A percentile compares a stretch with the other conserved stretches of the same genome.
Evolutionary conservation across 2,329 filamentous ascomycete species (phyloP).

Genomic region (Fusarium newnesense): DNA sequence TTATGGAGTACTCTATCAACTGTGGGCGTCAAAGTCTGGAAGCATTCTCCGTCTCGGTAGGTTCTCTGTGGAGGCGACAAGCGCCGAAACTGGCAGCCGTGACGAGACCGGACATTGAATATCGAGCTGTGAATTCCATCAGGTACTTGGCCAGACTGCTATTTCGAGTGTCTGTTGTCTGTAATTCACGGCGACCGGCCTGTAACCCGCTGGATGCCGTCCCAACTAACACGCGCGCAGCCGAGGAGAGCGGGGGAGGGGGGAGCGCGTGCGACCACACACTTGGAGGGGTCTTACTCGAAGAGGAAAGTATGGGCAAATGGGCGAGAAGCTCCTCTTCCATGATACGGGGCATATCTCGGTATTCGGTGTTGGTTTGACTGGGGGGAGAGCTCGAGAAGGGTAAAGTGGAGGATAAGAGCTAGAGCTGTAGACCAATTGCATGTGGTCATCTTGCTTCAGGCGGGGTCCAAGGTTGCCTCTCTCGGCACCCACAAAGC

Average conservation of each 20-base stretch:
- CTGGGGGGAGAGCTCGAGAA: slow-evolving; percentile 20
- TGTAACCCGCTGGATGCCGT: slow-evolving; percentile 30
- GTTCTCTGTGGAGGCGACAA: neutral
- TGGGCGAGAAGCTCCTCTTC: slow-evolving; percentile 8
- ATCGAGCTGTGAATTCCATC: neutral
- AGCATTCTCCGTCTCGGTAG: slow-evolving; percentile 17
- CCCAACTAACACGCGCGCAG: slow-evolving; percentile 4
- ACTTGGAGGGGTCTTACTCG: slow-evolving; percentile 32
- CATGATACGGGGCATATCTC: slow-evolving; percentile 43
- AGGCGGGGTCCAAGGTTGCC: slow-evolving; percentile 22
- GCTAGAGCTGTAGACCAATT: slow-evolving; percentile 19
- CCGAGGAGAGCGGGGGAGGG: slow-evolving; percentile 28
- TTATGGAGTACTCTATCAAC: slow-evolving; percentile 12
- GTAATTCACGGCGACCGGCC: slow-evolving; percentile 21
- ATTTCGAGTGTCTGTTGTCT: neutral
- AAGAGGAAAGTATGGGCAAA: slow-evolving; percentile 38
- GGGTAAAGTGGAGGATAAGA: slow-evolving; percentile 13
- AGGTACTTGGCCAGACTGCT: slow-evolving; percentile 7
- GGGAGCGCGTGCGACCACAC: slow-evolving; percentile 31
- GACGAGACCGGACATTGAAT: slow-evolving; percentile 11
- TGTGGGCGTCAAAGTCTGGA: slow-evolving; percentile 18
- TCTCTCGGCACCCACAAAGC: slow-evolving; percentile 20
- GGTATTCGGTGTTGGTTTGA: slow-evolving; percentile 42
- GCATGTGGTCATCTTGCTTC: neutral
- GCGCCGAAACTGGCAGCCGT: slow-evolving; percentile 8